Conservation (phyloP, 2,329 filamentous ascomycete species). For the Teratosphaeriaceae sp. region DNA sequence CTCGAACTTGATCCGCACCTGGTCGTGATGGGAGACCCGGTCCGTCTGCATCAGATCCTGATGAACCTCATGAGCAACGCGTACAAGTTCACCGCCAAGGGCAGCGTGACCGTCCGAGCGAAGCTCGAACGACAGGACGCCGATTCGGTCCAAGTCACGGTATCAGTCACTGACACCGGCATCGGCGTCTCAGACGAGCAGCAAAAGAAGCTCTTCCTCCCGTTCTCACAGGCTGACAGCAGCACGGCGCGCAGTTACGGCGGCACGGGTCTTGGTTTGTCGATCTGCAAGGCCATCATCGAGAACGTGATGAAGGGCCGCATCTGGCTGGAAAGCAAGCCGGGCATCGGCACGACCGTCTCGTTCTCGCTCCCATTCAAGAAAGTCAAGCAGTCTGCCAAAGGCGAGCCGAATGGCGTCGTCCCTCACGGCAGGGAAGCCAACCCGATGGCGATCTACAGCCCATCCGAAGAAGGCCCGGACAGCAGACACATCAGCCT, state of each 20-base stretch:
- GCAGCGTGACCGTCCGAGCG: slow-evolving; percentile 77
- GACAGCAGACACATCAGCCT: slow-evolving; percentile 48
- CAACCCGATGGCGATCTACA: slow-evolving; percentile 52
- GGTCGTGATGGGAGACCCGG: slow-evolving; percentile 45
- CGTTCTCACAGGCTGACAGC: slow-evolving; percentile 87
- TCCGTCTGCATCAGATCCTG: slow-evolving; percentile 45
- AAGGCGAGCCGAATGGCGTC: slow-evolving; percentile 16
- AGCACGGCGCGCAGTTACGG: slow-evolving; percentile 88
- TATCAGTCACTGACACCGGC: slow-evolving; percentile 82
- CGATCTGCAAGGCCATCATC: slow-evolving; percentile 91
- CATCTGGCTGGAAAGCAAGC: slow-evolving; percentile 73
- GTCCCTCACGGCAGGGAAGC: slow-evolving; percentile 31
- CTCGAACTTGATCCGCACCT: slow-evolving; percentile 50
- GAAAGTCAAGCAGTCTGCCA: slow-evolving; percentile 58
- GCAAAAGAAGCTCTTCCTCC: slow-evolving; percentile 78
- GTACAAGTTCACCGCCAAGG: slow-evolving; percentile 86
- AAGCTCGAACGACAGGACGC: slow-evolving; percentile 64
- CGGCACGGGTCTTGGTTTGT: slow-evolving; percentile 82
- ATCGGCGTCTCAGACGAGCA: slow-evolving; percentile 84
- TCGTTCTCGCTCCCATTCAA: slow-evolving; percentile 82
- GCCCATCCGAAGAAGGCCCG: slow-evolving; percentile 35
- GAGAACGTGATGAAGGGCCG: slow-evolving; percentile 85
- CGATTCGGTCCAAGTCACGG: slow-evolving; percentile 67
- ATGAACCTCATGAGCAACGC: slow-evolving; percentile 89
- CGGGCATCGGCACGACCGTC: slow-evolving; percentile 62